A percentile compares a stretch with the other conserved stretches of the same genome.
phyloP scores from a whole-genome alignment of 768 basidiomycete genomes.

The Panaeolus cyanescens region DNA sequence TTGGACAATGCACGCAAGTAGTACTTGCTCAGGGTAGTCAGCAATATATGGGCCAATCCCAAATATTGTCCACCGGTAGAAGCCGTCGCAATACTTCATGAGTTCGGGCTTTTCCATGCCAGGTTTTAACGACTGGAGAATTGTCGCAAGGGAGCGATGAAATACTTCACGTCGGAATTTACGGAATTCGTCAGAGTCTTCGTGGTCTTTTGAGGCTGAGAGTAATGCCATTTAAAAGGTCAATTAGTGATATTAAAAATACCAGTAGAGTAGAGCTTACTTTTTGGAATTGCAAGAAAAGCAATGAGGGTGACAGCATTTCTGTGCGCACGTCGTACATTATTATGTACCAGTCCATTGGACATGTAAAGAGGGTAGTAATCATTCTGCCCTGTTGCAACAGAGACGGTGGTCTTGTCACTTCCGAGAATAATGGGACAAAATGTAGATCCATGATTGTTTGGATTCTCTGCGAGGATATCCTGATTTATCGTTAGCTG shows the following conservation, averaged over 20 bases:
- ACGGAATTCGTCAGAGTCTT: conserved; percentile 18
- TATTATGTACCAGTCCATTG: conserved; percentile 32
- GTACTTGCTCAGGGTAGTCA: conserved; percentile 39
- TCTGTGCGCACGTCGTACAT: conserved; percentile 29
- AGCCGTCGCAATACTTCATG: conserved; percentile 26
- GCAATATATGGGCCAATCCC: conserved; percentile 38
- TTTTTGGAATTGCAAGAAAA: conserved; percentile 26
- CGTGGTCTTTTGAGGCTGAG: conserved; percentile 12
- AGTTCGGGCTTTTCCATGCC: conserved; percentile 28
- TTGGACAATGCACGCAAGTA: conserved; percentile 32
- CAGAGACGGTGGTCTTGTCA: conserved; percentile 39
- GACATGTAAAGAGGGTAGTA: conserved; percentile 37
- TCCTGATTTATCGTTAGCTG: conserved; percentile 18
- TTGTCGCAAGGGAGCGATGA: conserved; percentile 26
- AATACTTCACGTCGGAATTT: conserved; percentile 31
- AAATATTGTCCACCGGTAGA: conserved; percentile 28
- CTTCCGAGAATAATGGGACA: conserved; percentile 36
- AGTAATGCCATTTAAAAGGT: neutral
- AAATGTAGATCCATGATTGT: conserved; percentile 28
- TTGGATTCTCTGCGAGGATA: conserved; percentile 19
- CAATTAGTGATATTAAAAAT: neutral
- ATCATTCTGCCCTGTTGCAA: conserved; percentile 36
- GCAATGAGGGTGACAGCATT: conserved; percentile 27
- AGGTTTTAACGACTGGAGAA: conserved; percentile 19
- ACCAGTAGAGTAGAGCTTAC: conserved; percentile 7